Conservation (phyloP, 768 basidiomycete species). For the Chlorophyllum brunneum region DNA sequence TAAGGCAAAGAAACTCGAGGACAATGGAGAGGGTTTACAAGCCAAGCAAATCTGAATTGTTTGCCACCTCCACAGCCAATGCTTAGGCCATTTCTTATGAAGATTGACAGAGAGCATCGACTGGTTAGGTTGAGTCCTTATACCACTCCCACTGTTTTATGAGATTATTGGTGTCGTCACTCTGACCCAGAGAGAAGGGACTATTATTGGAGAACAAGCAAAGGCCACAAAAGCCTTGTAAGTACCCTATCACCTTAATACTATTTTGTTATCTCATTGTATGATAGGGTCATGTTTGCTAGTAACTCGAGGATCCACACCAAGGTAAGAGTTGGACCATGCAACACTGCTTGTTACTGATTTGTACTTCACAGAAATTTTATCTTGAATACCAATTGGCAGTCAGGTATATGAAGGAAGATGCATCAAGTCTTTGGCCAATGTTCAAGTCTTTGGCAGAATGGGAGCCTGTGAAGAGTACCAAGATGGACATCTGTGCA, state of each 20-base stretch:
- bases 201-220: background rate
- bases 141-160: background rate
- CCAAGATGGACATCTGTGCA: conserved; percentile 17
- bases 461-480: conserved; percentile 15
- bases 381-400: conserved; percentile 16
- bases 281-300: background rate
- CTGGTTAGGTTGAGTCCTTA: background rate
- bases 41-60: background rate
- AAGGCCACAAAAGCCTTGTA: background rate
- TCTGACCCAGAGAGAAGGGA: background rate
- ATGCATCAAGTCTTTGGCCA: background rate
- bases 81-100: background rate
- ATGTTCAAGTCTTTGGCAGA: conserved; percentile 11
- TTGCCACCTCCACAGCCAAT: background rate
- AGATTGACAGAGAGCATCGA: background rate
- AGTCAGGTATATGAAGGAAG: conserved; percentile 9
- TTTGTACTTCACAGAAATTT: conserved; percentile 11
- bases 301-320: background rate
- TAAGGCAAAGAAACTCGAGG: background rate
- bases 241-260: background rate
- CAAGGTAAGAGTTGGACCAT: background rate
- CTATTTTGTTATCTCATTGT: background rate
- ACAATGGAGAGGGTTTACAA: background rate
- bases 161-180: background rate
- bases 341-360: background rate